A percentile compares a stretch with the other conserved stretches of the same genome.
phyloP scores from a whole-genome alignment of 306 rosid genomes.

The Castanea mollissima region DNA sequence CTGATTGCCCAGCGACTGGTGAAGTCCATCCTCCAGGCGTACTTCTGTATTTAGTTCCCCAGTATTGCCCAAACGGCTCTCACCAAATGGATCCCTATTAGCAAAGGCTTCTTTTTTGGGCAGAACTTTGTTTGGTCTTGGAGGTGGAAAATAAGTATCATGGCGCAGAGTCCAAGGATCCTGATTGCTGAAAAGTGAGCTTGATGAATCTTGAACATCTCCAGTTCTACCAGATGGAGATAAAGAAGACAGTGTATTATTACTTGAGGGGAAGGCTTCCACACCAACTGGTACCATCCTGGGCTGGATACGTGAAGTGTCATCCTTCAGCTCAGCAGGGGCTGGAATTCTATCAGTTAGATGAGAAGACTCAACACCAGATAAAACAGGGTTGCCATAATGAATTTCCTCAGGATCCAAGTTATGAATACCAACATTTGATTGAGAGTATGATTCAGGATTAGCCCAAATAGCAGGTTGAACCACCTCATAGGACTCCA shows the following conservation, averaged over 20 bases:
- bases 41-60: constrained; percentile 39
- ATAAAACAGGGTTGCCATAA: constrained; percentile 23
- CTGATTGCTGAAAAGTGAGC: constrained; percentile 79
- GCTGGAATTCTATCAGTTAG: constrained; percentile 12
- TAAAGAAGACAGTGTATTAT: constrained; percentile 22
- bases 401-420: constrained; percentile 22
- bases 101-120: constrained; percentile 44
- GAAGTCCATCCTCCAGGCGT: constrained; percentile 44
- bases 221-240: constrained; percentile 42
- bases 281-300: constrained; percentile 21
- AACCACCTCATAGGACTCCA: constrained; percentile 51
- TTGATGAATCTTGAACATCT: constrained; percentile 56
- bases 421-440: constrained; percentile 36
- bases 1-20: constrained; percentile 30
- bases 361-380: constrained; percentile 24
- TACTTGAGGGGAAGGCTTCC: constrained; percentile 21
- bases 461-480: constrained; percentile 50
- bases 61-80: constrained; percentile 32
- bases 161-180: constrained; percentile 79
- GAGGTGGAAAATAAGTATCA: constrained; percentile 60
- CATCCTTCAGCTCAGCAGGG: constrained; percentile 32
- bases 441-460: constrained; percentile 49
- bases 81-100: constrained; percentile 44
- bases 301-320: constrained; percentile 11
- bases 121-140: constrained; percentile 39